Conservation (phyloP, 371 early-diverging fungal genomes). For the Aphelidium insulamus region DNA sequence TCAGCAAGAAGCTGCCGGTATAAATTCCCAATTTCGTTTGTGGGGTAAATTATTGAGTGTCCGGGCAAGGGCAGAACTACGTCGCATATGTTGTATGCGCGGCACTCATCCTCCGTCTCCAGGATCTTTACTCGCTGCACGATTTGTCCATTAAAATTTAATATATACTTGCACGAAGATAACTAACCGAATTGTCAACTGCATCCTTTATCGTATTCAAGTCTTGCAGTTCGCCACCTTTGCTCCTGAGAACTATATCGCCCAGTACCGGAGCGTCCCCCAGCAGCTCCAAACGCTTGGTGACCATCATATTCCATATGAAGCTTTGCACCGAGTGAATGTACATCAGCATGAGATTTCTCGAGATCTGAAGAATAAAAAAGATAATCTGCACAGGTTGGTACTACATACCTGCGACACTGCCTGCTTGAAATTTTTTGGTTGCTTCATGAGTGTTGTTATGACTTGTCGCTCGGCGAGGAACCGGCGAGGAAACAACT, state of each 20-base stretch:
- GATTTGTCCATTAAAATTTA: conserved; percentile 8
- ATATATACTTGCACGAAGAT: conserved; percentile 4
- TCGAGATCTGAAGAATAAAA: conserved; percentile 31
- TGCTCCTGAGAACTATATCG: conserved; percentile 47
- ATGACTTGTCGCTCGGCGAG: conserved; percentile 44
- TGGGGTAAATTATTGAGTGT: conserved; percentile 45
- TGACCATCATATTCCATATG: conserved; percentile 79
- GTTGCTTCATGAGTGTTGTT: not conserved
- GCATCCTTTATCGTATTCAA: conserved; percentile 2
- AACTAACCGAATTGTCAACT: conserved; percentile 7
- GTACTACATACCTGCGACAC: not conserved
- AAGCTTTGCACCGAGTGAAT: conserved; percentile 92
- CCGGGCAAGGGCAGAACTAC: conserved; percentile 86
- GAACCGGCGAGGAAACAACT: conserved; percentile 38
- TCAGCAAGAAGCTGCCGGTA: conserved; percentile 44
- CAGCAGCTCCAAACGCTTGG: conserved; percentile 42
- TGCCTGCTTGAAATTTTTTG: not conserved
- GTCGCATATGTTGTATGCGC: conserved; percentile 48
- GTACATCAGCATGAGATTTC: conserved; percentile 76
- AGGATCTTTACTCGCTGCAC: conserved; percentile 8
- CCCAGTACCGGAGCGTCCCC: conserved; percentile 57
- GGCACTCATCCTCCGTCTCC: conserved; percentile 38
- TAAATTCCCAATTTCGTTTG: conserved; percentile 33
- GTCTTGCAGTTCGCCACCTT: not conserved
- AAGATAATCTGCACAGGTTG: not conserved